A percentile compares a stretch with the other conserved stretches of the same genome.
phyloP scores from a whole-genome alignment of 2,329 filamentous ascomycete species.

The Bipolaris gigantea region DNA sequence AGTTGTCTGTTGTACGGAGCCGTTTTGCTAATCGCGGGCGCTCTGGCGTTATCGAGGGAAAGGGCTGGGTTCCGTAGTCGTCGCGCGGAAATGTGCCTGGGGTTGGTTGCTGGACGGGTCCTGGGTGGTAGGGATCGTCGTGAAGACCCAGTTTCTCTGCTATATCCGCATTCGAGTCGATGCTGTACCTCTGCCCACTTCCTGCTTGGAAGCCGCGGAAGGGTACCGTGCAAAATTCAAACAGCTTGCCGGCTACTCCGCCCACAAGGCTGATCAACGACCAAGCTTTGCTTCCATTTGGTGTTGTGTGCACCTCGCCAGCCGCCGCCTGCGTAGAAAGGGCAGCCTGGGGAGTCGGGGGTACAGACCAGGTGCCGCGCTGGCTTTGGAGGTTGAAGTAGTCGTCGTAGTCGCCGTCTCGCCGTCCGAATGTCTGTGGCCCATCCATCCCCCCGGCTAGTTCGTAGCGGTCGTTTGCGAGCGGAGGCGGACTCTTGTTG shows the following conservation, averaged over 20 bases:
- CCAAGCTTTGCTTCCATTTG: conserved; percentile 32
- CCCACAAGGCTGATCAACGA: conserved; percentile 63
- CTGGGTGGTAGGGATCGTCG: conserved; percentile 22
- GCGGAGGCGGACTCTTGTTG: conserved; percentile 46
- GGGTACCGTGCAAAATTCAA: conserved; percentile 75
- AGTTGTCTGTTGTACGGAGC: conserved; percentile 52
- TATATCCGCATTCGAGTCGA: conserved; percentile 47
- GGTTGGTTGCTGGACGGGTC: conserved; percentile 44
- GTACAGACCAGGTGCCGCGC: conserved; percentile 41
- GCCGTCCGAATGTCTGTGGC: conserved; percentile 44
- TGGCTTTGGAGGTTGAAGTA: conserved; percentile 45
- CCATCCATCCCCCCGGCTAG: conserved; percentile 54
- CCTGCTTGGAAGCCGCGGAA: conserved; percentile 88
- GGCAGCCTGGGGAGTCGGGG: conserved; percentile 29
- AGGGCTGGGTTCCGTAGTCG: conserved; percentile 51
- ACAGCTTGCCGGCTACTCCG: conserved; percentile 73
- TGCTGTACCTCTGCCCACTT: conserved; percentile 71
- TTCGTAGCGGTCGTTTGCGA: conserved; percentile 56
- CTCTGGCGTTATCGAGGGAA: conserved; percentile 48
- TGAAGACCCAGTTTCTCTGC: conserved; percentile 28
- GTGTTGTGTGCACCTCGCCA: conserved; percentile 19
- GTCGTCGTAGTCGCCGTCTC: conserved; percentile 48
- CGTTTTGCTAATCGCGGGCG: conserved; percentile 52
- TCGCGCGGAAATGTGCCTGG: conserved; percentile 60
- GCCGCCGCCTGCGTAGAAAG: conserved; percentile 15